Percentiles rank a stretch among this genome's conserved stretches.
phyloP scores from a whole-genome alignment of 768 basidiomycete species.

The Naganishia antarctica region DNA sequence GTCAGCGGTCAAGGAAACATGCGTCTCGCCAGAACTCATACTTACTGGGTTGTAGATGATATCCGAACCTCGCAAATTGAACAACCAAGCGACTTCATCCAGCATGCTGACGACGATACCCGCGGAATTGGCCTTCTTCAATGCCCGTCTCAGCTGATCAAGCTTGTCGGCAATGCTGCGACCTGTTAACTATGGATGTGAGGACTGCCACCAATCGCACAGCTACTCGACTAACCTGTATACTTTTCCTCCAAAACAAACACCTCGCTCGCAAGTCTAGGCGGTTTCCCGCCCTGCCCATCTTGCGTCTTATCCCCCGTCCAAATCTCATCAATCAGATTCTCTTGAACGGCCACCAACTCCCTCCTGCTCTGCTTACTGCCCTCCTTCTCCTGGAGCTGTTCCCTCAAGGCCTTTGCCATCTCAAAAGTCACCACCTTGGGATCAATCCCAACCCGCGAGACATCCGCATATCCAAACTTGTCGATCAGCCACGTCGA shows the following conservation, averaged over 20 bases:
- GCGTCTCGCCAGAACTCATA: too few relatives aligned
- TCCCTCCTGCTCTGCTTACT: neutral
- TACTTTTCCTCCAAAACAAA: constrained; percentile 69
- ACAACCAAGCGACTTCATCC: constrained; percentile 76
- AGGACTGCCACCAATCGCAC: neutral
- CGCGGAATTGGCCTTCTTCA: constrained; percentile 55
- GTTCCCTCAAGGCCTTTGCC: constrained; percentile 2
- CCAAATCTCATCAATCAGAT: constrained; percentile 58
- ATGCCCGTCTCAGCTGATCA: constrained; percentile 59
- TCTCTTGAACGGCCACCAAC: constrained; percentile 62
- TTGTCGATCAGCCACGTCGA: constrained; percentile 25
- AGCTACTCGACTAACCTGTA: constrained; percentile 54
- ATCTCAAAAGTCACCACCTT: constrained; percentile 40
- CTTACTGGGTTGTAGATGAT: constrained; percentile 74
- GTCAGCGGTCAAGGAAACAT: too few relatives aligned
- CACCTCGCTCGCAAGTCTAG: constrained; percentile 63
- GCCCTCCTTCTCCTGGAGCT: constrained; percentile 1
- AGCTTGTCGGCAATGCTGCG: constrained; percentile 57
- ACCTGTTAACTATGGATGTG: neutral
- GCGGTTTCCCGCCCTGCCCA: constrained; percentile 53
- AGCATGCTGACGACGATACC: constrained; percentile 79
- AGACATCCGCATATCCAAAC: constrained; percentile 44
- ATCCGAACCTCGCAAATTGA: constrained; percentile 77
- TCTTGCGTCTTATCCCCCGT: neutral
- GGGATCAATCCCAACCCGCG: constrained; percentile 77